phyloP scores from a whole-genome alignment of 2,329 filamentous ascomycete genomes.

The Exophiala sp. region DNA sequence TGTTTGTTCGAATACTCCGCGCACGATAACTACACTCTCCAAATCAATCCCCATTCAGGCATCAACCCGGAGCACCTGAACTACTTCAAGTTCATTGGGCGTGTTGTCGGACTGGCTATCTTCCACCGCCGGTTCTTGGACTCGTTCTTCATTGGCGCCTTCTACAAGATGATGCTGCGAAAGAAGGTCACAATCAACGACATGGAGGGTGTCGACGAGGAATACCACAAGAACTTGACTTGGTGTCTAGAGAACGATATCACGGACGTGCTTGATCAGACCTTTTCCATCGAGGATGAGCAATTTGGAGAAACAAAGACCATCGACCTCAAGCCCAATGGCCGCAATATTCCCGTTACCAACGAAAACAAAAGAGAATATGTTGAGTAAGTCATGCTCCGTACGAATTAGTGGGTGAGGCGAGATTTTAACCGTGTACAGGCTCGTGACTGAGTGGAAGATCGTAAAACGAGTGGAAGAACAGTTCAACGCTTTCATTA shows the following conservation, averaged over 20 bases:
- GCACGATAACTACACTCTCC: slow-evolving; percentile 98
- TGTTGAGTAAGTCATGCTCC: slow-evolving; percentile 64
- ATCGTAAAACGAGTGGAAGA: slow-evolving; percentile 98
- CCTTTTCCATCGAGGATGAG: slow-evolving; percentile 95
- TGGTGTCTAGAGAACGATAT: slow-evolving; percentile 99
- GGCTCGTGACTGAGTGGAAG: slow-evolving; percentile 95
- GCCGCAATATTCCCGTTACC: slow-evolving; percentile 88
- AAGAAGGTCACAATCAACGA: slow-evolving; percentile 88
- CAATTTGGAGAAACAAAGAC: slow-evolving; percentile 91
- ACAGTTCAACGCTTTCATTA: slow-evolving; percentile 96
- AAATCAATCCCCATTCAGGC: slow-evolving; percentile 98
- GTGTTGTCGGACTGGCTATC: slow-evolving; percentile 92
- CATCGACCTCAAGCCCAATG: slow-evolving; percentile 86
- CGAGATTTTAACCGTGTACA: slow-evolving; percentile 30
- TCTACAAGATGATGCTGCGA: slow-evolving; percentile 98
- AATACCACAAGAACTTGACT: slow-evolving; percentile 91
- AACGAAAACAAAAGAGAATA: slow-evolving; percentile 99
- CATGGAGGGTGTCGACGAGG: slow-evolving; percentile 98
- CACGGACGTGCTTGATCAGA: slow-evolving; percentile 86
- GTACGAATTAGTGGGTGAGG: background rate
- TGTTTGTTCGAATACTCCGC: slow-evolving; percentile 99
- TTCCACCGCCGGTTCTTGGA: slow-evolving; percentile 97
- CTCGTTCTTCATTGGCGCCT: slow-evolving; percentile 96
- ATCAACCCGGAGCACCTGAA: slow-evolving; percentile 99
- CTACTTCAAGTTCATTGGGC: slow-evolving; percentile 99